Percentiles rank a stretch among this genome's conserved stretches.
Conservation (phyloP, 2,329 filamentous ascomycete species). For the Hypoxylon sp. region DNA sequence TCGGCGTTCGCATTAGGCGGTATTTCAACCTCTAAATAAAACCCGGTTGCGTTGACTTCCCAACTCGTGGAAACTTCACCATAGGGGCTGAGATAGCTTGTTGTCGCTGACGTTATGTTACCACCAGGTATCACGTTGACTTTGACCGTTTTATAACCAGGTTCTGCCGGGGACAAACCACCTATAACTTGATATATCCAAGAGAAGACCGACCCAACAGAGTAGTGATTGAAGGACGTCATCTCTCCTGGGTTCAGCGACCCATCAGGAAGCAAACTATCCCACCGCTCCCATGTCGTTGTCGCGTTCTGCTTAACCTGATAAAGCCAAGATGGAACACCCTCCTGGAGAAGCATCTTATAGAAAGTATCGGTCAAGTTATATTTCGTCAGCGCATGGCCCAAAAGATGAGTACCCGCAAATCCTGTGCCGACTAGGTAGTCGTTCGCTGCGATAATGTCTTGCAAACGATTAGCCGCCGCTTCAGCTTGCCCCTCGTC, state of each 20-base stretch:
- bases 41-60: conserved; percentile 38
- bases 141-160: conserved; percentile 52
- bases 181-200: conserved; percentile 57
- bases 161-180: conserved; percentile 50
- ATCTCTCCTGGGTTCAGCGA: conserved; percentile 56
- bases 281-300: conserved; percentile 62
- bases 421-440: conserved; percentile 54
- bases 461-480: conserved; percentile 43
- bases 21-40: conserved; percentile 35
- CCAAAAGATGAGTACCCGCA: conserved; percentile 53
- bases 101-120: conserved; percentile 47
- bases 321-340: conserved; percentile 58
- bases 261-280: conserved; percentile 55
- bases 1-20: conserved; percentile 41
- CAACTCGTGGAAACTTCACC: conserved; percentile 45
- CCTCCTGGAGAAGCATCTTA: conserved; percentile 57
- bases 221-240: conserved; percentile 62
- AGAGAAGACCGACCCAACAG: conserved; percentile 57
- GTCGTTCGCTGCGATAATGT: conserved; percentile 47
- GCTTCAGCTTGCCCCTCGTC: conserved; percentile 28
- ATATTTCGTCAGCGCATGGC: conserved; percentile 44
- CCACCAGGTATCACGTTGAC: conserved; percentile 50
- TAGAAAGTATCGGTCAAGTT: conserved; percentile 51
- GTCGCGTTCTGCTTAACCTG: conserved; percentile 57
- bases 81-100: conserved; percentile 47